These are phyloP conservation scores for Pisolithus thermaeus DNA, from an alignment of 1,284 basidiomycete genomes.

Conservation along the genomic window DNA sequence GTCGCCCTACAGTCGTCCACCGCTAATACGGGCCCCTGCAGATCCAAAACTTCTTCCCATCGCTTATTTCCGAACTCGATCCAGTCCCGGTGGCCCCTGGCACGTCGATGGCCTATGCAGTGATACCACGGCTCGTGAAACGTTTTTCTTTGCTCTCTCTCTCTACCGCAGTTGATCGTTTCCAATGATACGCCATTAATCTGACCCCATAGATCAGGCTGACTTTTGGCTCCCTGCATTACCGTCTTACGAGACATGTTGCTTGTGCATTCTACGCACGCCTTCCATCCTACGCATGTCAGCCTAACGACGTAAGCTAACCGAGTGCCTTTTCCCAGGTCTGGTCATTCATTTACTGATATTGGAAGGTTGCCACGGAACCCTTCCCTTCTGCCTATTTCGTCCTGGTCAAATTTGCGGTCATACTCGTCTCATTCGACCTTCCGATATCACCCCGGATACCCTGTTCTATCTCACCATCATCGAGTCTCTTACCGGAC, in stretches of 20 bases:
- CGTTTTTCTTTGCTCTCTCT: slow-evolving; percentile 1
- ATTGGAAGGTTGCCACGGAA: slow-evolving; percentile 9
- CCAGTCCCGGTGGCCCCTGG: too few relatives aligned
- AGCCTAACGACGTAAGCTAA: slow-evolving; percentile 18
- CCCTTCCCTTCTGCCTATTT: slow-evolving; percentile 5
- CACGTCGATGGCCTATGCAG: too few relatives aligned
- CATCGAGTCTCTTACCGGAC: background rate
- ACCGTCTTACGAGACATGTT: slow-evolving; percentile 5
- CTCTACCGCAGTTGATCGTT: background rate
- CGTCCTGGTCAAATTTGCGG: slow-evolving; percentile 9
- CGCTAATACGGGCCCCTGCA: slow-evolving; percentile 1
- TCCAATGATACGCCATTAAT: background rate
- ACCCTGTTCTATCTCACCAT: slow-evolving; percentile 12
- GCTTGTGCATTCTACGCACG: slow-evolving; percentile 6
- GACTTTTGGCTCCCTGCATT: slow-evolving; percentile 7
- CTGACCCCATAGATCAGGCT: background rate
- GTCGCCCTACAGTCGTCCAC: background rate
- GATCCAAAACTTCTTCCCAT: slow-evolving; percentile 1
- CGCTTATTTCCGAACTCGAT: slow-evolving; percentile 1
- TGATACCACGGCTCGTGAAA: background rate
- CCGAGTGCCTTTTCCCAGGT: slow-evolving; percentile 3
- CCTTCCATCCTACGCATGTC: slow-evolving; percentile 7
- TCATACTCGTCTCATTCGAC: slow-evolving; percentile 8
- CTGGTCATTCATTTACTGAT: slow-evolving; percentile 2
- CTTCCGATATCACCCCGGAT: slow-evolving; percentile 20